Percentiles rank a stretch among this genome's conserved stretches.
Evolutionary conservation across 495 filamentous ascomycete species (phyloP).

Genomic region (Penicillium cataractarum): DNA sequence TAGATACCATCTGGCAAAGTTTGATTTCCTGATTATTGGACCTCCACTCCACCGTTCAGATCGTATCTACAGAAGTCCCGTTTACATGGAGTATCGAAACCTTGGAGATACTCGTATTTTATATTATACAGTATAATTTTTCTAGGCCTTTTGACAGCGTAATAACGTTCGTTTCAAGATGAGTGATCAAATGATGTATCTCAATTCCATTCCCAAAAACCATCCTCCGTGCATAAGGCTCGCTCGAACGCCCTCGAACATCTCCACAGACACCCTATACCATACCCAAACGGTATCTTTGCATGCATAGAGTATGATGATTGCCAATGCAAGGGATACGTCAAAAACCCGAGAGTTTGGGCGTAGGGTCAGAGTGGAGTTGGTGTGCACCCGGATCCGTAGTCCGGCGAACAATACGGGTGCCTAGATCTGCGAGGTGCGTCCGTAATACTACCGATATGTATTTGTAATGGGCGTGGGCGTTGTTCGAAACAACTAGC

Average conservation of each 20-base stretch:
- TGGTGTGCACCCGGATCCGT: neutral
- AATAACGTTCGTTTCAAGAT: neutral
- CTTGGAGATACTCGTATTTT: too few relatives aligned
- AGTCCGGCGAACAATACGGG: neutral
- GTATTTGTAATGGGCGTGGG: slow-evolving; percentile 4
- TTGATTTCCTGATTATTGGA: neutral
- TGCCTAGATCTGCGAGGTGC: slow-evolving; percentile 3
- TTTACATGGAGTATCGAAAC: too few relatives aligned
- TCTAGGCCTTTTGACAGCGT: neutral
- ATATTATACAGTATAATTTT: too few relatives aligned
- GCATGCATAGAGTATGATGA: neutral
- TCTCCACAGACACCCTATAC: neutral
- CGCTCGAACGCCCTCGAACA: neutral
- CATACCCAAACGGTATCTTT: neutral
- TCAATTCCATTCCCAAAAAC: neutral
- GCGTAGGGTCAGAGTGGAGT: neutral
- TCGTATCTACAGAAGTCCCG: too few relatives aligned
- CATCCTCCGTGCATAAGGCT: slow-evolving; percentile 14
- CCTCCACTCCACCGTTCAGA: neutral
- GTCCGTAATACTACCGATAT: slow-evolving; percentile 3
- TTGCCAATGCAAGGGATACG: slow-evolving; percentile 18
- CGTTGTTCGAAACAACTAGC: neutral
- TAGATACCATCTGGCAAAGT: neutral
- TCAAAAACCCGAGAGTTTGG: slow-evolving; percentile 7
- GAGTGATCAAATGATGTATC: slow-evolving; percentile 15